phyloP scores from a whole-genome alignment of 106 monocot species.

The Narthecium ossifragum region DNA sequence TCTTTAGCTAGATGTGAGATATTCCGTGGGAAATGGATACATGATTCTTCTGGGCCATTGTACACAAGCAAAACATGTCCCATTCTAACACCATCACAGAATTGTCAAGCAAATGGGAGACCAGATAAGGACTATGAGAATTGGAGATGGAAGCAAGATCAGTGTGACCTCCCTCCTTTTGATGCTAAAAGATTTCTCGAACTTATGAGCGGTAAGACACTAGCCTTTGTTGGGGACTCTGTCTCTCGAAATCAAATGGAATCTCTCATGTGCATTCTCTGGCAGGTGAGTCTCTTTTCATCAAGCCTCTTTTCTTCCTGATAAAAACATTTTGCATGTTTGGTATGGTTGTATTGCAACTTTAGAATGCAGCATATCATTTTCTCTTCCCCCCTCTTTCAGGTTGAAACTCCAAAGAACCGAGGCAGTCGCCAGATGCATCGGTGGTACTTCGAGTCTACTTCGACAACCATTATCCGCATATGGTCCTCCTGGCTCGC shows the following conservation, averaged over 20 bases:
- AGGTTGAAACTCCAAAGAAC: slow-evolving; percentile 26
- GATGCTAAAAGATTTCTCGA: slow-evolving; percentile 57
- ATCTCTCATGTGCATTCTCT: slow-evolving; percentile 77
- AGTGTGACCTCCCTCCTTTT: slow-evolving; percentile 67
- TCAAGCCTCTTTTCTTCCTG: too few species aligned
- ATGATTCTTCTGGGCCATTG: slow-evolving; percentile 47
- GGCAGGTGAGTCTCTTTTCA: too few species aligned
- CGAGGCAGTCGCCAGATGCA: slow-evolving; percentile 21
- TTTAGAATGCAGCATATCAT: too few species aligned
- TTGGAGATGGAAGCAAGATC: slow-evolving; percentile 85
- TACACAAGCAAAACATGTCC: slow-evolving; percentile 81
- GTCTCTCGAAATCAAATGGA: slow-evolving; percentile 85
- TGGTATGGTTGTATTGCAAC: too few species aligned
- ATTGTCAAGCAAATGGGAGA: slow-evolving; percentile 89
- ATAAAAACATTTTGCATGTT: too few species aligned
- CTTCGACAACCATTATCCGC: slow-evolving; percentile 34
- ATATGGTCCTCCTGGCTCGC: slow-evolving; percentile 74
- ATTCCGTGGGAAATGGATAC: slow-evolving; percentile 64
- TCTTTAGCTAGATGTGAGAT: slow-evolving; percentile 71
- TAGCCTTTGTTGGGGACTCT: slow-evolving; percentile 83
- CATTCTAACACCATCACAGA: slow-evolving; percentile 70
- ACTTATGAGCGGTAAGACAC: slow-evolving; percentile 76
- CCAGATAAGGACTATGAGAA: slow-evolving; percentile 79
- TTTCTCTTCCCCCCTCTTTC: too few species aligned
- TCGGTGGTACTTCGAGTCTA: slow-evolving; percentile 23